Evolutionary conservation across 2,329 filamentous ascomycete species (phyloP), one percentile per base, ranked within the genome.

Genomic region (Juglanconis oblonga): DNA sequence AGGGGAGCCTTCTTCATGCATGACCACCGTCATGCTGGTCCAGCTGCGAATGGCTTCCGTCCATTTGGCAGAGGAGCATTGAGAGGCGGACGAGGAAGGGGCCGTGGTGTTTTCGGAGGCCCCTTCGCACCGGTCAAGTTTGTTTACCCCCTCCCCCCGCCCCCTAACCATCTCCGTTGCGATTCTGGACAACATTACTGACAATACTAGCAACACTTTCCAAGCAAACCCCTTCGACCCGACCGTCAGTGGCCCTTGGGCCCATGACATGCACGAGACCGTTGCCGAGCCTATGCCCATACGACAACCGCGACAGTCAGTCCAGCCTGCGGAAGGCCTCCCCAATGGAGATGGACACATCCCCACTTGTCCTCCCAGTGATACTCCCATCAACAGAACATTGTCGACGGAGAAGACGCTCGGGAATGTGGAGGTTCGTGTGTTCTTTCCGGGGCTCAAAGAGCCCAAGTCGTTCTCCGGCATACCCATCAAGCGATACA

Each of bases 1-100:
- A 83, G 94, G 66, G 95, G 95, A 61, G 89, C 91, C 64, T 98
- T 98, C 80, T 98, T 97, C 78, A 92, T 98, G 86, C 94, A 98
- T 74, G 95, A 98, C 72, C 91, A 95, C 70, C 86, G 92, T 64
- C 88, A 91, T 67, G 85, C 89, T 58, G 89, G 89, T n/a, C 84
- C 88, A 49, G 86, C 87, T 65, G 84, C 87, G 56, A 94, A 93
- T 74, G 89, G 89, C 56, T 92, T 94, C 74, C 82, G 90, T 59
- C 85, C 87, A 11, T 89, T 88, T 72, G 84, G 84, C 36, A 82
- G 88, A 74, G 87, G 62, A 54, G 61, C 61, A n/a, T 50, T 63
- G 47, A 54, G 86, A 42, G 78, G 83, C 63, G 82, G 85, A 74
- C 91, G 82, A 52, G 79, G 86, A 62, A 85, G 86, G 75, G 74